Base-by-base conservation (phyloP, 495 filamentous ascomycete species). In the Letharia columbiana region DNA sequence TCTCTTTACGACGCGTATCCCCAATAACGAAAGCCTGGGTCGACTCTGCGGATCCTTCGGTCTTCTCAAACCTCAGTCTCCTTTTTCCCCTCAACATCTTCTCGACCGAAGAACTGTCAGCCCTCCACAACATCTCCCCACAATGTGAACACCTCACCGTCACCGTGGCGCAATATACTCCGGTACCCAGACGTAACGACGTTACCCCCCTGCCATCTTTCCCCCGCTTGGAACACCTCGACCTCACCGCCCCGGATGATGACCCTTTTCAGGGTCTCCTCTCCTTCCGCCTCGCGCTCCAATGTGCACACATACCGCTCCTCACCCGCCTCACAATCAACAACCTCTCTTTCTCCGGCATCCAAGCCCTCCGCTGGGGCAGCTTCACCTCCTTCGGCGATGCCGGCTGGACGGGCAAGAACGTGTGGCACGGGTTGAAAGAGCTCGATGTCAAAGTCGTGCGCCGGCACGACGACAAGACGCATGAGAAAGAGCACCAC, bases 1-100 rank as follows among this genome's bases (percentile, higher is more conserved):
- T 71, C 7, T 35, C 64, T 8, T 66, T 74, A 33, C 73, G 73
- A 5, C 66, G 59, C 2, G 63, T 73, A 41, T 60, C 56, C 44
- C 44, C 17, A 13, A 56, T 44, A 12, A 68, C 70, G 13, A 62
- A 62, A 59, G 41, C 15, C 11, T 56, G 61, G 62, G 23, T 65
- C 33, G 49, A 70, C 17, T 12, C 44, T 11, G 40, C 63, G 28
- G 11, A 52, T 28, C 35, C 47, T 23, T 61, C 62, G 0, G n/a
- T 61, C 12, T 66, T 68, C 47, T 44, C 62, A 1, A 33, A 44
- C 1, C 49, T 70, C n/a, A 31, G 23, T 23, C 20, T 70, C 42
- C 20, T 15, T 18, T 68, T 61, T 37, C 69, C 69, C 13, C 31
- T 66, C 41, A 40, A 40, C 15, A 33, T 23, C 6, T 18, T 11